Conservation (phyloP, 169 alveolate genomes). For the Plasmodium gonderi region DNA sequence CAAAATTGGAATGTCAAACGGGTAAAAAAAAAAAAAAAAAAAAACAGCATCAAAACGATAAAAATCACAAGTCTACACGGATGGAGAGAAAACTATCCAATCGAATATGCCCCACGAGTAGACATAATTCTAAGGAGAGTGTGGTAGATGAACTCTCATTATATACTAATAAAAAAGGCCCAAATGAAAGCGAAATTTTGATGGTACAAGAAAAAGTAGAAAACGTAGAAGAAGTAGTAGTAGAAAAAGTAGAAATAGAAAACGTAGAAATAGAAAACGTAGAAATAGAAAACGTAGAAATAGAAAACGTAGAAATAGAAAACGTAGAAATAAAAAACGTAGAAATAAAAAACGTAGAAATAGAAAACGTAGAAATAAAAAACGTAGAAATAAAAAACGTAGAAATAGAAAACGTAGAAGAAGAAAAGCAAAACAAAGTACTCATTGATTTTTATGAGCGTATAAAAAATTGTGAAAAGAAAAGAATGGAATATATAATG, state of each 20-base stretch:
- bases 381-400: no score
- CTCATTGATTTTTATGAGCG: not conserved
- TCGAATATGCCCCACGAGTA: not conserved
- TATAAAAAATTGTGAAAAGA: not conserved
- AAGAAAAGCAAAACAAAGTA: not conserved
- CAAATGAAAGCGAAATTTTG: not conserved
- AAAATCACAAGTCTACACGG: no score
- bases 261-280: no score
- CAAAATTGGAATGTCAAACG: no score
- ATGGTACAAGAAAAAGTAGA: not conserved
- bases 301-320: no score
- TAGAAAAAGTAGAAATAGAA: no score
- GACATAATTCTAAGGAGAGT: not conserved
- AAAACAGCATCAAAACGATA: not conserved
- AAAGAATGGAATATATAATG: not conserved
- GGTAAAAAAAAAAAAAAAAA: not conserved
- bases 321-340: no score
- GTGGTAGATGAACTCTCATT: not conserved
- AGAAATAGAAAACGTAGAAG: no score
- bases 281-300: no score
- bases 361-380: no score
- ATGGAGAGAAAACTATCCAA: not conserved
- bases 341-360: no score
- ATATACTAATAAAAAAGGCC: not conserved
- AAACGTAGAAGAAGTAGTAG: no score